These are phyloP conservation scores for Cordyceps pruinosa DNA, from an alignment of 2,329 filamentous ascomycete species.

Conservation along the genomic window DNA sequence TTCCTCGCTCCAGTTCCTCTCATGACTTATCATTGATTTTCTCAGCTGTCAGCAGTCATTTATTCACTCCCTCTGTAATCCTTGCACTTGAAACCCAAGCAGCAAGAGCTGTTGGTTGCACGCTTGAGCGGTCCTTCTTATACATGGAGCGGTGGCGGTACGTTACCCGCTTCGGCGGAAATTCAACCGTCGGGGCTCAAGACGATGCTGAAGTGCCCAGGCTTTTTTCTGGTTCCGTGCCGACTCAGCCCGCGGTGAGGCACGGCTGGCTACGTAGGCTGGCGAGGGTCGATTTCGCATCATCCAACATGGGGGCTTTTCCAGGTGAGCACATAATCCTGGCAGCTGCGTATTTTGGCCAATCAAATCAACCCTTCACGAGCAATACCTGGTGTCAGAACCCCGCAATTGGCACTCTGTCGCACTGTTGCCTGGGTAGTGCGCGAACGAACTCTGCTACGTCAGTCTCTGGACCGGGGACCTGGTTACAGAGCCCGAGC, in stretches of 20 bases:
- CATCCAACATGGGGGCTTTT: not conserved
- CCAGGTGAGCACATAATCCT: not conserved
- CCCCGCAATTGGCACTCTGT: not conserved
- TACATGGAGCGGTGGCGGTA: not conserved
- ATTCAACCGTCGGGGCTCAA: not conserved
- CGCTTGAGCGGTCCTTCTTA: not conserved
- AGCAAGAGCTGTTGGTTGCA: not conserved
- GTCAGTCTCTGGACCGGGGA: constrained; percentile 6
- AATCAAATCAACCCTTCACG: not conserved
- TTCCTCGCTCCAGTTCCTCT: too few species aligned
- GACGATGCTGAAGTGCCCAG: not conserved
- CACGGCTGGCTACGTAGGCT: not conserved
- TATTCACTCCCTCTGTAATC: too few species aligned
- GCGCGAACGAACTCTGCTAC: not conserved
- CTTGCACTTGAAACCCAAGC: too few species aligned
- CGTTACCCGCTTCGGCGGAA: not conserved
- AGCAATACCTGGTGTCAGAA: not conserved
- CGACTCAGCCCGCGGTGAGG: not conserved
- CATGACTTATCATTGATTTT: too few species aligned
- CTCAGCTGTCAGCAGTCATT: too few species aligned
- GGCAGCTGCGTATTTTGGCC: constrained; percentile 4
- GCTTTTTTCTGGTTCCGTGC: too few species aligned
- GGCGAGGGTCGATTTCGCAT: not conserved
- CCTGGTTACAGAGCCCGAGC: constrained; percentile 3
- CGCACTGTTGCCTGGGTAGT: too few species aligned